Evolutionary conservation across 768 basidiomycete species (phyloP).

Genomic region (Xanthoconium stramineum): DNA sequence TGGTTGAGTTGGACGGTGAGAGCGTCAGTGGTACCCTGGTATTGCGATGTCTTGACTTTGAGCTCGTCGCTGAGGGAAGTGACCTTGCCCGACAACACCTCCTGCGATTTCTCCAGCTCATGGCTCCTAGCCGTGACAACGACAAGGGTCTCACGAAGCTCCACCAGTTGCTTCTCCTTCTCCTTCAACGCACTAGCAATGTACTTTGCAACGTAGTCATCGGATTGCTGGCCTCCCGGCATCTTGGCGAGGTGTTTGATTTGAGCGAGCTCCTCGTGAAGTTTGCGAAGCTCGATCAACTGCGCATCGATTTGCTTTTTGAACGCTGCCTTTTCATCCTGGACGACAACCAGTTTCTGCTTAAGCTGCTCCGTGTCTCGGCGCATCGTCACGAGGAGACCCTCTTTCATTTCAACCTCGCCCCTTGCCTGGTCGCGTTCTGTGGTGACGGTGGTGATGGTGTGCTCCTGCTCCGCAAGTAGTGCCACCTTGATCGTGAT

Average conservation of each 20-base stretch:
- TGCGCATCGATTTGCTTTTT: not conserved
- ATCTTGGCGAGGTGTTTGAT: not conserved
- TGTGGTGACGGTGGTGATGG: not conserved
- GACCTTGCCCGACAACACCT: not conserved
- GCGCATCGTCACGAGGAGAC: not conserved
- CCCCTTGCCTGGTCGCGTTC: not conserved
- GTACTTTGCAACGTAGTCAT: not conserved
- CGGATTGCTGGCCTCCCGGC: not conserved
- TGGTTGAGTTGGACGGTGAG: constrained; percentile 1
- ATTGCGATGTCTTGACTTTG: not conserved
- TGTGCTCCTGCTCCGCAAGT: constrained; percentile 3
- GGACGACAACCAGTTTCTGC: not conserved
- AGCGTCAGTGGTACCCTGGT: not conserved
- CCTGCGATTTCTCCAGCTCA: constrained; percentile 1
- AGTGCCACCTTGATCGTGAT: not conserved
- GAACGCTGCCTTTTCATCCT: not conserved
- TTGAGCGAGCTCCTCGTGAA: not conserved
- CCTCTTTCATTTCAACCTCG: not conserved
- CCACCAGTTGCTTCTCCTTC: not conserved
- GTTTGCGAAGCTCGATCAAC: not conserved
- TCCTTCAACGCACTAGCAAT: not conserved
- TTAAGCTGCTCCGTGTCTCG: not conserved
- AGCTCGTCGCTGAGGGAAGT: not conserved
- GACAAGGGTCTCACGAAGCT: constrained; percentile 2
- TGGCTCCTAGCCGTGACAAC: not conserved